These are phyloP conservation scores for Clohesyomyces aquaticus DNA, from an alignment of 495 filamentous ascomycete genomes.

Conservation along the genomic window DNA sequence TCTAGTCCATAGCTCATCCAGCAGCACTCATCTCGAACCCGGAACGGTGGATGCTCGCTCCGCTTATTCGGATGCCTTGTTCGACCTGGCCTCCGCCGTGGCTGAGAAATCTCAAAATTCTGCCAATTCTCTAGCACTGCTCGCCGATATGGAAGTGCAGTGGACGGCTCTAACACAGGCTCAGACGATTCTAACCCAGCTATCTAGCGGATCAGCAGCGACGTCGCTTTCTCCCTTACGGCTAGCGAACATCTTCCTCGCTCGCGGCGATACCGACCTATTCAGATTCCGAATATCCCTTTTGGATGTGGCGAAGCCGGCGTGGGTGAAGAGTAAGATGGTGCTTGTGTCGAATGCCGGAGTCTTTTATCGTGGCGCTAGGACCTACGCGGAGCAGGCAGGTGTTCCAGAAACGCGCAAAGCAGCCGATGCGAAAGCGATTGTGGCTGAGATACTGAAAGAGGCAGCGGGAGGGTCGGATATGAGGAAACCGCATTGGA, in stretches of 20 bases:
- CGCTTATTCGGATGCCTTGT: conserved; percentile 62
- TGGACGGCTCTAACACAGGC: conserved; percentile 52
- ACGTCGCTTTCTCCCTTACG: conserved; percentile 53
- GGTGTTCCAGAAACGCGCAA: conserved; percentile 45
- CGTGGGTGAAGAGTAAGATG: conserved; percentile 54
- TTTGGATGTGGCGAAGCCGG: conserved; percentile 51
- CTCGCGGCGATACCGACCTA: conserved; percentile 66
- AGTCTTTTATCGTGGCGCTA: conserved; percentile 66
- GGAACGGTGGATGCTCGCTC: conserved; percentile 55
- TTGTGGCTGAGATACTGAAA: conserved; percentile 47
- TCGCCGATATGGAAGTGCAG: conserved; percentile 13
- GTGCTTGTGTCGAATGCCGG: conserved; percentile 65
- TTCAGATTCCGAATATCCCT: conserved; percentile 59
- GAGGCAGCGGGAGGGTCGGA: conserved; percentile 7
- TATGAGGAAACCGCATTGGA: conserved; percentile 16
- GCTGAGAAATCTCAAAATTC: conserved; percentile 13
- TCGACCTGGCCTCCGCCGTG: conserved; percentile 53
- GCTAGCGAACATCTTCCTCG: conserved; percentile 62
- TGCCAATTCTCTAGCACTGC: background rate
- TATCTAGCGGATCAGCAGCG: conserved; percentile 60
- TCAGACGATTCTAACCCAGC: conserved; percentile 53
- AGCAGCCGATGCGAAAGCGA: conserved; percentile 44
- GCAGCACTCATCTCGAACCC: conserved; percentile 47
- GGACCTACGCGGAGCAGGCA: conserved; percentile 52
- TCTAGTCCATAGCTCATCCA: conserved; percentile 44